Evolutionary conservation across 495 filamentous ascomycete species (phyloP).

Genomic region (Terfezia boudieri): DNA sequence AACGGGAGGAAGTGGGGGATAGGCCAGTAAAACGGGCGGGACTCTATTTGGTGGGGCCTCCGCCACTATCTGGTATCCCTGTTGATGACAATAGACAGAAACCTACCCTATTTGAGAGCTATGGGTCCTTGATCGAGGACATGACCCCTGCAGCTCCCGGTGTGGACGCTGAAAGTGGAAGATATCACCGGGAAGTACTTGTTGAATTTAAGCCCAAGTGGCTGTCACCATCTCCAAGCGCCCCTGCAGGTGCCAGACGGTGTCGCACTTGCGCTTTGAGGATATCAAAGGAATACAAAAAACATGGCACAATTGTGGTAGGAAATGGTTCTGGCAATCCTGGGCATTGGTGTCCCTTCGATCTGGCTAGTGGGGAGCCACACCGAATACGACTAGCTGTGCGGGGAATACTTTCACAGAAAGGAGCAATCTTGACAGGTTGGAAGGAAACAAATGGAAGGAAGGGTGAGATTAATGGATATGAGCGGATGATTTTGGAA

Average conservation of each 20-base stretch:
- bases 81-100: not conserved
- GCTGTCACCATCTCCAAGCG: constrained; percentile 62
- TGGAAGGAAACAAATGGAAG: not conserved
- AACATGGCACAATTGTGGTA: not conserved
- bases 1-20: constrained; percentile 1
- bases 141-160: constrained; percentile 34
- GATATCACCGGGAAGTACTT: constrained; percentile 21
- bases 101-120: constrained; percentile 23
- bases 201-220: constrained; percentile 92
- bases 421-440: constrained; percentile 4
- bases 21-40: constrained; percentile 8
- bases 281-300: constrained; percentile 12
- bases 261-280: constrained; percentile 73
- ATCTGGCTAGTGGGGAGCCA: constrained; percentile 19
- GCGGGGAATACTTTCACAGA: constrained; percentile 11
- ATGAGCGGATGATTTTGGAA: not conserved
- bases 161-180: not conserved
- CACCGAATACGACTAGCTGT: constrained; percentile 20
- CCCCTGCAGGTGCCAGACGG: constrained; percentile 37
- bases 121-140: constrained; percentile 56
- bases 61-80: not conserved
- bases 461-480: not conserved
- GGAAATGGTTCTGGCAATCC: constrained; percentile 7
- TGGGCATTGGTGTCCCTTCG: constrained; percentile 20
- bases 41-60: constrained; percentile 7